Evolutionary conservation across 352 stramenopile genomes (phyloP).

Genomic region (Pythium apleroticum): DNA sequence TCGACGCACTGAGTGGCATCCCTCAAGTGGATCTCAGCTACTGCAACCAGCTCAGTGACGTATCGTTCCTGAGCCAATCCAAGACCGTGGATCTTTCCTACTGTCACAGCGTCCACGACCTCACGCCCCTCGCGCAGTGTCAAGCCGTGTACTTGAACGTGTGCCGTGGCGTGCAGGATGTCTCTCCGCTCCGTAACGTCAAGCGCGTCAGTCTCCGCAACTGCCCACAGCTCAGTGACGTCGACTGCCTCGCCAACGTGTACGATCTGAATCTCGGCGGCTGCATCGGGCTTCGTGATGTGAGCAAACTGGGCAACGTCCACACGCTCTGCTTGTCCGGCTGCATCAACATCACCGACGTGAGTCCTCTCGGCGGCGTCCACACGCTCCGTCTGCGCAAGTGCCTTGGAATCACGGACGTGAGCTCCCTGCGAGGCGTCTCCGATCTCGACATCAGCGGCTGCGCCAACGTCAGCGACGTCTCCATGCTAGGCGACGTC

Average conservation of each 20-base stretch:
- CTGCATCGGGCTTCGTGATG: constrained; percentile 44
- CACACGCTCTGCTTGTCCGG: constrained; percentile 49
- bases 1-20: constrained; percentile 44
- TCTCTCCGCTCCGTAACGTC: constrained; percentile 41
- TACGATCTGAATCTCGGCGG: constrained; percentile 61
- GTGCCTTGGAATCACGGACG: constrained; percentile 52
- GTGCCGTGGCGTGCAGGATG: constrained; percentile 51
- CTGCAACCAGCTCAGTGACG: constrained; percentile 54
- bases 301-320: constrained; percentile 42
- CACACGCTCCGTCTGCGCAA: constrained; percentile 57
- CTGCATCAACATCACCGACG: constrained; percentile 63
- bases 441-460: constrained; percentile 54
- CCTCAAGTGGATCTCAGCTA: constrained; percentile 62
- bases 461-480: constrained; percentile 49
- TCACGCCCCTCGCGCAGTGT: constrained; percentile 45
- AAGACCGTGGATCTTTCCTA: constrained; percentile 64
- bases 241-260: constrained; percentile 43
- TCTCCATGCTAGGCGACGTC: constrained; percentile 40
- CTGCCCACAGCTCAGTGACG: constrained; percentile 50
- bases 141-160: constrained; percentile 62
- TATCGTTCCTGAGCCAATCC: constrained; percentile 41
- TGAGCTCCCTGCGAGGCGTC: constrained; percentile 46
- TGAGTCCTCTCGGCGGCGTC: constrained; percentile 42
- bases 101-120: constrained; percentile 54
- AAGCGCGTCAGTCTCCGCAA: constrained; percentile 54